Evolutionary conservation across 192 early-diverging fungal genomes (phyloP).

Genomic region (Linnemannia zychae): DNA sequence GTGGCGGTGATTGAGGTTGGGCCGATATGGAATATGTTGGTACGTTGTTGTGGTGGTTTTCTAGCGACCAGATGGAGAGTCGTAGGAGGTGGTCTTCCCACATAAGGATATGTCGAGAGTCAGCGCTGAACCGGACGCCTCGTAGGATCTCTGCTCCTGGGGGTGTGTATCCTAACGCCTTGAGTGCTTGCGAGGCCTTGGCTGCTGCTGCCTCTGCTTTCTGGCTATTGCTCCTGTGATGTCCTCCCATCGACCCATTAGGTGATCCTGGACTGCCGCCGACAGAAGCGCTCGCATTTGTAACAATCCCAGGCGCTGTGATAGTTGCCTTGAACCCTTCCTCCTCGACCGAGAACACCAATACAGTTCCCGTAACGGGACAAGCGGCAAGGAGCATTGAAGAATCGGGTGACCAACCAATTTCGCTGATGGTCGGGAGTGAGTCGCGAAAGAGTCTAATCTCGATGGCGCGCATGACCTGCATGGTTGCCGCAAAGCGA

Average conservation of each 20-base stretch:
- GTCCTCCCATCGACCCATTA: slow-evolving; percentile 28
- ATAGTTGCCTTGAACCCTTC: slow-evolving; percentile 51
- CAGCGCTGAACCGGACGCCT: slow-evolving; percentile 45
- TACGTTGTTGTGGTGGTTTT: neutral
- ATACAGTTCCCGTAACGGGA: slow-evolving; percentile 57
- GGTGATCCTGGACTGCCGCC: slow-evolving; percentile 43
- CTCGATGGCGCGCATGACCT: slow-evolving; percentile 72
- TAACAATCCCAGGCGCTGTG: slow-evolving; percentile 35
- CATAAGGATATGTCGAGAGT: slow-evolving; percentile 52
- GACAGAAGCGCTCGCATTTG: neutral
- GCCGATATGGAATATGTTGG: neutral
- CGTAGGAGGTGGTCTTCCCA: slow-evolving; percentile 48
- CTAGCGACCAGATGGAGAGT: slow-evolving; percentile 49
- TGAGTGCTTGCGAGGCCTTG: slow-evolving; percentile 56
- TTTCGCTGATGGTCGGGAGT: slow-evolving; percentile 40
- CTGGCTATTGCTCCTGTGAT: slow-evolving; percentile 66
- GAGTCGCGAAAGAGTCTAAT: slow-evolving; percentile 63
- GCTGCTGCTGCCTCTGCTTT: slow-evolving; percentile 21
- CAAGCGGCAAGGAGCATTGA: slow-evolving; percentile 68
- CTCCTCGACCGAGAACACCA: slow-evolving; percentile 72
- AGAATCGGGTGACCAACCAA: slow-evolving; percentile 80
- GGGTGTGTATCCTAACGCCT: slow-evolving; percentile 32
- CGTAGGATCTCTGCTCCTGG: slow-evolving; percentile 35
- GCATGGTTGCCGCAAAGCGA: slow-evolving; percentile 73
- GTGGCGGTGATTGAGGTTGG: neutral